phyloP scores from a whole-genome alignment of 2,329 filamentous ascomycete genomes.

The Aureobasidium pullulans region DNA sequence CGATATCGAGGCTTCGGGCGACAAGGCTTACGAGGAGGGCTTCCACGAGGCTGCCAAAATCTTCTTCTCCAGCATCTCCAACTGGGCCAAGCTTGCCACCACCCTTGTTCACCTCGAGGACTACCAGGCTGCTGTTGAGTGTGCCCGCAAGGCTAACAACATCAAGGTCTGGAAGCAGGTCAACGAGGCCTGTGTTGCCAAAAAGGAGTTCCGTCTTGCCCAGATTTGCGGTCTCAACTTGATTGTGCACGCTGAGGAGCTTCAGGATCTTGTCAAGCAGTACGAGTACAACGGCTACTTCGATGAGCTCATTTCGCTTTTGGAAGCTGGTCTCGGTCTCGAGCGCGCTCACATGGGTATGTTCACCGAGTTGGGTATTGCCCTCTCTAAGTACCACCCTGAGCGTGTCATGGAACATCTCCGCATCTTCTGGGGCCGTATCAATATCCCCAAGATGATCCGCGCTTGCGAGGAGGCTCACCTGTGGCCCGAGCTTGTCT shows the following conservation, averaged over 20 bases:
- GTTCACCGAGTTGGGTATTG: constrained; percentile 90
- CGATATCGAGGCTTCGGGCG: constrained; percentile 91
- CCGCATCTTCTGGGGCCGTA: constrained; percentile 95
- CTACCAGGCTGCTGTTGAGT: constrained; percentile 96
- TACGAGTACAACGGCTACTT: constrained; percentile 98
- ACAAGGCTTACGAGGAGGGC: constrained; percentile 94
- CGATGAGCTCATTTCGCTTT: constrained; percentile 87
- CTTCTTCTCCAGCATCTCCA: constrained; percentile 96
- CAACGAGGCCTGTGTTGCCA: constrained; percentile 88
- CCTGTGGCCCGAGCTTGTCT: constrained; percentile 94
- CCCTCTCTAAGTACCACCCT: constrained; percentile 87
- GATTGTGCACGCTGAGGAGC: constrained; percentile 93
- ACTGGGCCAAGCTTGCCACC: constrained; percentile 98
- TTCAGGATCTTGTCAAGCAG: constrained; percentile 86
- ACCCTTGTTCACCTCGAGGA: constrained; percentile 95
- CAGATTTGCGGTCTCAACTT: constrained; percentile 98
- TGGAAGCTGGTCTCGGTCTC: constrained; percentile 82
- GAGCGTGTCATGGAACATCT: constrained; percentile 97
- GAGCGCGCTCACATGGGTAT: constrained; percentile 81
- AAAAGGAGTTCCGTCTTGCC: constrained; percentile 97
- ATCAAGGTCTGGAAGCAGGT: constrained; percentile 99
- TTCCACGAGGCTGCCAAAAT: constrained; percentile 96
- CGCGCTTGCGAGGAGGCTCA: constrained; percentile 87
- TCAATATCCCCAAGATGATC: constrained; percentile 98
- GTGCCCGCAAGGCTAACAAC: constrained; percentile 95